These are phyloP conservation scores for Paecilomyces sp. DNA, from an alignment of 2,329 filamentous ascomycete species.

Conservation along the genomic window DNA sequence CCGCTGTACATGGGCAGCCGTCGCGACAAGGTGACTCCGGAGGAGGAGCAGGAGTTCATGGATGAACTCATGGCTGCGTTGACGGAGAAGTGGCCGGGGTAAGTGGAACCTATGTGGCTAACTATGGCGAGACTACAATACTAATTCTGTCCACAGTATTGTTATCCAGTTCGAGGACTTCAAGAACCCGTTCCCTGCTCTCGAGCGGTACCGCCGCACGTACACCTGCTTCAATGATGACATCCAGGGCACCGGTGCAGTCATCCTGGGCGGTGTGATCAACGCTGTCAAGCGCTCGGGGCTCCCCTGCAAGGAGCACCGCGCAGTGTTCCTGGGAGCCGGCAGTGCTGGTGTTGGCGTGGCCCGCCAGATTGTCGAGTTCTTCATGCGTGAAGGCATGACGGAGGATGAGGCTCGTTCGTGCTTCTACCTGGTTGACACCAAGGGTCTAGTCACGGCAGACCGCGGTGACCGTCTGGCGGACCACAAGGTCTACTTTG, in stretches of 20 bases:
- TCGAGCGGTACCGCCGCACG: slow-evolving; percentile 78
- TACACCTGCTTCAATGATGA: slow-evolving; percentile 99
- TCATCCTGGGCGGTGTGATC: slow-evolving; percentile 79
- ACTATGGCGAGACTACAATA: slow-evolving; percentile 1
- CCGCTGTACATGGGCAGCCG: slow-evolving; percentile 86
- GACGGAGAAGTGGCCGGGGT: slow-evolving; percentile 66
- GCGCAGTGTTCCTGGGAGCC: slow-evolving; percentile 91
- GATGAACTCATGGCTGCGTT: slow-evolving; percentile 95
- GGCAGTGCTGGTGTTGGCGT: slow-evolving; percentile 95
- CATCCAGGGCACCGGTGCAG: slow-evolving; percentile 93
- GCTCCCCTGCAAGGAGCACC: slow-evolving; percentile 80
- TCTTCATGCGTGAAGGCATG: slow-evolving; percentile 87
- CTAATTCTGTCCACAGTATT: slow-evolving; percentile 41
- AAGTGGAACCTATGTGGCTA: slow-evolving; percentile 22
- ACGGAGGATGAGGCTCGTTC: slow-evolving; percentile 78
- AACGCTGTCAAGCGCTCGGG: slow-evolving; percentile 74
- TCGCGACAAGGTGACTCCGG: slow-evolving; percentile 67
- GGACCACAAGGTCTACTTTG: slow-evolving; percentile 72
- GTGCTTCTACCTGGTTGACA: slow-evolving; percentile 97
- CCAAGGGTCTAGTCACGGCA: slow-evolving; percentile 85
- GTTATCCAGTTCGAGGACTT: slow-evolving; percentile 96
- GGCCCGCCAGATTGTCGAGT: slow-evolving; percentile 94
- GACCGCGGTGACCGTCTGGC: slow-evolving; percentile 92
- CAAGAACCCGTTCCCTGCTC: slow-evolving; percentile 92
- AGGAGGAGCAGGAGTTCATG: slow-evolving; percentile 83